phyloP scores from a whole-genome alignment of 225 moss, liverwort and hornwort species.

The Physcomitrium patens region DNA sequence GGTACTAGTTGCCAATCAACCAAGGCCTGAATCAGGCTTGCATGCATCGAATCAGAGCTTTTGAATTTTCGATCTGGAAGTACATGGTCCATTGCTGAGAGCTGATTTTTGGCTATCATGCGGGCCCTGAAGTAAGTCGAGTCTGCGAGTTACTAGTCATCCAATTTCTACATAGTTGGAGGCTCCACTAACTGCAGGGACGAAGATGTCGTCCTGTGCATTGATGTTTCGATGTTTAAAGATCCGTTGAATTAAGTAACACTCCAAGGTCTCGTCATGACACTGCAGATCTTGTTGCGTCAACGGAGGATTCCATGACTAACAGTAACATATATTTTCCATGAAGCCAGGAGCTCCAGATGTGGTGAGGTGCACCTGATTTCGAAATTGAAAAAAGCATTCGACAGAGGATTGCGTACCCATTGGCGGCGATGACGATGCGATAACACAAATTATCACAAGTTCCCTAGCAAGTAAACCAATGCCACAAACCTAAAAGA shows the following conservation, averaged over 20 bases:
- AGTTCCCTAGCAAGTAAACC: neutral
- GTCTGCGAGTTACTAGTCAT: constrained; percentile 20
- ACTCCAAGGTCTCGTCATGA: no score
- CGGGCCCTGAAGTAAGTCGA: no score
- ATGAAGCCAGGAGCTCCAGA: no score
- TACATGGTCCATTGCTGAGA: neutral
- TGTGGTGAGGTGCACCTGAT: neutral
- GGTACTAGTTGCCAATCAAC: constrained; percentile 92
- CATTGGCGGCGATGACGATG: constrained; percentile 6
- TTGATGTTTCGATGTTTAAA: neutral
- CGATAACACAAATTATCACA: constrained; percentile 12
- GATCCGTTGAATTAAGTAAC: no score
- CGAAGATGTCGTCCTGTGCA: neutral
- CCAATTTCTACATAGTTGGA: constrained; percentile 60
- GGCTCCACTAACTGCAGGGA: constrained; percentile 75
- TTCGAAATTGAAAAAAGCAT: neutral
- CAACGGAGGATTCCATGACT: no score
- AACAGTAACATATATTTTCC: no score
- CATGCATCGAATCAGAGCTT: constrained; percentile 16
- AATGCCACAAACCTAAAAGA: constrained; percentile 41
- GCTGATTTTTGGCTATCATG: neutral
- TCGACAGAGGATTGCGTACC: neutral
- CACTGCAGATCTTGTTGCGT: no score
- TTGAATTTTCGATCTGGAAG: neutral
- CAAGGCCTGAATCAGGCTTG: constrained; percentile 59